Conservation (phyloP, 148 eudicot species). For the Rhododendron vialii region DNA sequence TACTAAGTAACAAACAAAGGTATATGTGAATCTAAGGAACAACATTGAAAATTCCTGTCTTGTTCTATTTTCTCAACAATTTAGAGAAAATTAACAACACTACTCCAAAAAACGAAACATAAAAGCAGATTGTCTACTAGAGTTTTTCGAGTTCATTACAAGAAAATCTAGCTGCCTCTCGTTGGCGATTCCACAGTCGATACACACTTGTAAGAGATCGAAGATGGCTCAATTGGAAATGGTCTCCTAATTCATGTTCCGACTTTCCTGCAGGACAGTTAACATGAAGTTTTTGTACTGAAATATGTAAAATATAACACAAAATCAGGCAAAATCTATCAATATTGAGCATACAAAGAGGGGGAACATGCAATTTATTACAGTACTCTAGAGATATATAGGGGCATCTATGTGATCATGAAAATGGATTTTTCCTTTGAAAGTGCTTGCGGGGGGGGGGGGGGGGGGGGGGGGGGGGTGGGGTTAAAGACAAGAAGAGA, state of each 20-base stretch:
- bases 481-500: neutral
- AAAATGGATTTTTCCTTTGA: neutral
- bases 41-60: conserved; percentile 12
- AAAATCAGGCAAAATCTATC: neutral
- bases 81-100: conserved; percentile 2
- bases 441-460: neutral
- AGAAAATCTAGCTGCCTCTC: neutral
- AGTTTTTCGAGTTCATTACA: neutral
- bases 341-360: neutral
- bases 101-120: conserved; percentile 8
- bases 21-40: neutral
- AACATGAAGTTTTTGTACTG: neutral
- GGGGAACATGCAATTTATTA: neutral
- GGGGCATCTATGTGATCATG: neutral
- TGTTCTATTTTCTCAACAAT: neutral
- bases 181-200: neutral
- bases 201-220: neutral
- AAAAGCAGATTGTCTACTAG: neutral
- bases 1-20: neutral
- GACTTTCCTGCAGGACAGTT: neutral
- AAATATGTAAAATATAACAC: neutral
- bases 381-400: neutral
- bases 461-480: too few relatives aligned
- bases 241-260: neutral
- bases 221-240: neutral